Conservation (phyloP, 2,329 filamentous ascomycete species). For the Claviceps arundinis region DNA sequence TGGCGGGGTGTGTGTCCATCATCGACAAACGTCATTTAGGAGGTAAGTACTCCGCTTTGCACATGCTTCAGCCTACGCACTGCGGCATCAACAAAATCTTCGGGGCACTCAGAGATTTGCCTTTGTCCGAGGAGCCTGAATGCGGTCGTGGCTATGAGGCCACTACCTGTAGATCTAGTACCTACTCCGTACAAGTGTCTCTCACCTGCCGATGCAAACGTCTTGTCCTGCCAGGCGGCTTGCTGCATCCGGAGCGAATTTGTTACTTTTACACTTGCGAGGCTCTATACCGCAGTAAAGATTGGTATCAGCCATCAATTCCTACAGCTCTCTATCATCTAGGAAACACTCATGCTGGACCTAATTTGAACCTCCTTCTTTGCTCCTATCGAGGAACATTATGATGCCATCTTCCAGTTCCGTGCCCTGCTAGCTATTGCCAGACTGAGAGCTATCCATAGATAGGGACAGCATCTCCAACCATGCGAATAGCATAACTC, state of each 20-base stretch:
- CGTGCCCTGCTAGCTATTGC: too few species aligned
- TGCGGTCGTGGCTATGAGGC: too few species aligned
- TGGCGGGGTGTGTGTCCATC: not conserved
- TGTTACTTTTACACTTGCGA: not conserved
- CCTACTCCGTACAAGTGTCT: not conserved
- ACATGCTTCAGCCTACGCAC: not conserved
- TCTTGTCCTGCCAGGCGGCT: not conserved
- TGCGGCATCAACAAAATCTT: not conserved
- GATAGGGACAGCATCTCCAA: too few species aligned
- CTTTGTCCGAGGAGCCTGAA: too few species aligned
- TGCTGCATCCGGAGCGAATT: not conserved
- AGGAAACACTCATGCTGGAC: not conserved
- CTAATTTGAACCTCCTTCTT: not conserved
- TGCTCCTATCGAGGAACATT: not conserved
- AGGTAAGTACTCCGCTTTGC: not conserved
- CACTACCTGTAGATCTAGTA: too few species aligned
- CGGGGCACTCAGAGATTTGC: too few species aligned
- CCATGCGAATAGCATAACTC: not conserved
- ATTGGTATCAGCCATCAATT: not conserved
- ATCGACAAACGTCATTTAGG: not conserved
- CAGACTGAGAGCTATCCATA: too few species aligned
- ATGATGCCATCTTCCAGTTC: too few species aligned
- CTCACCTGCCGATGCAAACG: not conserved
- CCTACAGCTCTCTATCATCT: not conserved
- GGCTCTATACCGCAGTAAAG: not conserved